Evolutionary conservation across 2,329 filamentous ascomycete species (phyloP).

Genomic region (Colletotrichum ledebouriae): DNA sequence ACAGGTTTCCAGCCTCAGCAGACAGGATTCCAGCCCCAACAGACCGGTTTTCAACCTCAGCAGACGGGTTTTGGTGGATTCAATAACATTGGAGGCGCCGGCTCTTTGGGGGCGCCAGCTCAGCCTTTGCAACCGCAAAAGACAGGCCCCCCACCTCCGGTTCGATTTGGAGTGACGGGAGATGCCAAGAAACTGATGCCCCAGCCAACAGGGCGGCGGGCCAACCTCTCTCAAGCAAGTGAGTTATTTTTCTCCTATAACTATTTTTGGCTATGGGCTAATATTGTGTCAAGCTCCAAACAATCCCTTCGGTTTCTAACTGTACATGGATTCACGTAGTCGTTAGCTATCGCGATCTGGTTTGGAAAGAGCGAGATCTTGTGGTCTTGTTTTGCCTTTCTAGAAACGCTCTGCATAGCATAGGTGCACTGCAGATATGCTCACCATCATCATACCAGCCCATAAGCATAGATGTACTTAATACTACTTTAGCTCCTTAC

Average conservation of each 20-base stretch:
- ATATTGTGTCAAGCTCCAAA: constrained; percentile 58
- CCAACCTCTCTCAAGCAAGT: constrained; percentile 96
- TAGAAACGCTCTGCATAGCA: constrained; percentile 38
- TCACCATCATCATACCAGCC: constrained; percentile 22
- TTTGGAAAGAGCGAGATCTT: constrained; percentile 22
- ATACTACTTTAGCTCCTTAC: constrained; percentile 23
- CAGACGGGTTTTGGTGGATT: constrained; percentile 66
- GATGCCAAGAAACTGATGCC: constrained; percentile 82
- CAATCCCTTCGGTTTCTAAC: constrained; percentile 67
- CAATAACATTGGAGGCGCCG: constrained; percentile 45
- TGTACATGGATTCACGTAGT: constrained; percentile 13
- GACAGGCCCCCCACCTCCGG: constrained; percentile 81
- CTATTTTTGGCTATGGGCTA: constrained; percentile 23
- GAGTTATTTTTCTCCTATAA: constrained; percentile 63
- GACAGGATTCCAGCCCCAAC: neutral
- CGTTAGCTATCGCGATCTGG: neutral
- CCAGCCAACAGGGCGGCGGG: constrained; percentile 89
- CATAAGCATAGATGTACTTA: constrained; percentile 37
- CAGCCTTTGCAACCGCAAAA: constrained; percentile 62
- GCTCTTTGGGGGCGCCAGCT: constrained; percentile 52
- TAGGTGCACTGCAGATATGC: constrained; percentile 20
- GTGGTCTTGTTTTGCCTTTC: constrained; percentile 24
- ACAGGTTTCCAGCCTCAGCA: constrained; percentile 59
- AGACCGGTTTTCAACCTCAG: constrained; percentile 58
- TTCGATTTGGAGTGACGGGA: constrained; percentile 85